Evolutionary conservation across 2,329 filamentous ascomycete genomes (phyloP).

Genomic region (Tolypocladium ovalisporum): DNA sequence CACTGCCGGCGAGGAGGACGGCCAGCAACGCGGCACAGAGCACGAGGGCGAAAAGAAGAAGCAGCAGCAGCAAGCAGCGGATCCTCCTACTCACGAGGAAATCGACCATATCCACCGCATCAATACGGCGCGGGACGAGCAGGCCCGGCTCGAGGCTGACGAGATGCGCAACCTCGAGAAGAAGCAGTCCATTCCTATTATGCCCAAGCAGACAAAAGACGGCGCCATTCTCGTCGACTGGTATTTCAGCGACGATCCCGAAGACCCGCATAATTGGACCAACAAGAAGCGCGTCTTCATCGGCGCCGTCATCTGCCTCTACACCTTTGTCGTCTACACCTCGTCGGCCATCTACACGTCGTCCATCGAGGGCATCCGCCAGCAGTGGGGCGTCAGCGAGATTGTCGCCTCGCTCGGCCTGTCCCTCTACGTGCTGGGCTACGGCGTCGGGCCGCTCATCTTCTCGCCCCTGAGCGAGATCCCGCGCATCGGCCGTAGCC

Average conservation of each 20-base stretch:
- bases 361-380: constrained; percentile 34
- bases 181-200: constrained; percentile 35
- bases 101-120: constrained; percentile 9
- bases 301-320: constrained; percentile 36
- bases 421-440: constrained; percentile 52
- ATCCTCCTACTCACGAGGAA: no score
- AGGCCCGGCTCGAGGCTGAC: constrained; percentile 13
- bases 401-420: constrained; percentile 45
- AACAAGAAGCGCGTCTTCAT: constrained; percentile 29
- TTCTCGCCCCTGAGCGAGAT: constrained; percentile 59
- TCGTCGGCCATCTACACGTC: constrained; percentile 36
- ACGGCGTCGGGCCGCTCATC: constrained; percentile 52
- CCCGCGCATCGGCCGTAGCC: constrained; percentile 54
- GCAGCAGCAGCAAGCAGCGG: neutral
- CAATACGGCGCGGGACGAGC: constrained; percentile 12
- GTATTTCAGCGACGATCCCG: constrained; percentile 44
- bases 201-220: constrained; percentile 36
- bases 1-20: neutral
- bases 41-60: neutral
- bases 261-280: constrained; percentile 46
- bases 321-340: constrained; percentile 50
- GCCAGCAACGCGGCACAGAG: neutral
- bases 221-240: constrained; percentile 42
- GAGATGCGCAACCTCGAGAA: constrained; percentile 26
- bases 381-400: constrained; percentile 39